These are phyloP conservation scores for Aspergillus coremiiformis DNA, from an alignment of 495 filamentous ascomycete species.

Conservation along the genomic window DNA sequence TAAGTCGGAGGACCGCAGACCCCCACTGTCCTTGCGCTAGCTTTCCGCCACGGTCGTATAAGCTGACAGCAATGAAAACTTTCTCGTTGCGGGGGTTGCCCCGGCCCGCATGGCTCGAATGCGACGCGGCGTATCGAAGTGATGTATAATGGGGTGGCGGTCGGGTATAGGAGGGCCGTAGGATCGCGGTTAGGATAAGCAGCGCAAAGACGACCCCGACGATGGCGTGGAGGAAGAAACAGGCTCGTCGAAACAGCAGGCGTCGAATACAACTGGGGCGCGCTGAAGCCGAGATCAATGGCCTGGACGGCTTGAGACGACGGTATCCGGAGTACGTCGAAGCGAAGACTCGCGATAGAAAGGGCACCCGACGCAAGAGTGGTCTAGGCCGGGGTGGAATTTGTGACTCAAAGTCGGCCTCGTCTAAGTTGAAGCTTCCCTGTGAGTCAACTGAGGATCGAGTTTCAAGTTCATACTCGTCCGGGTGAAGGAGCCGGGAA, in stretches of 20 bases:
- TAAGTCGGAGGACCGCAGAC: conserved; percentile 49
- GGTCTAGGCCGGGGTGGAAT: conserved; percentile 24
- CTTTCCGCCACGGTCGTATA: conserved; percentile 55
- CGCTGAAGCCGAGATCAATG: conserved; percentile 18
- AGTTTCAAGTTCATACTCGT: conserved; percentile 41
- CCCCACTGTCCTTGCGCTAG: conserved; percentile 64
- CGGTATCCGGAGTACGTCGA: conserved; percentile 27
- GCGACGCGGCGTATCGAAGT: conserved; percentile 30
- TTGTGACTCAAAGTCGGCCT: conserved; percentile 44
- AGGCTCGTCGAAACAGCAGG: conserved; percentile 54
- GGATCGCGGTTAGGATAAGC: conserved; percentile 43
- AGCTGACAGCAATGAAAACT: conserved; percentile 68
- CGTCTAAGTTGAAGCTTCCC: conserved; percentile 42
- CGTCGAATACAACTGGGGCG: conserved; percentile 26
- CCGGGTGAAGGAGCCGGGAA: conserved; percentile 34
- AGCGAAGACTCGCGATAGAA: conserved; percentile 25
- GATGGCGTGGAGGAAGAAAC: conserved; percentile 55
- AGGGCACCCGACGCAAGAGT: conserved; percentile 16
- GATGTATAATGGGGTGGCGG: conserved; percentile 43
- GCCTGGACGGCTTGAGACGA: conserved; percentile 26
- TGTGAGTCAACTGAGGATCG: conserved; percentile 41
- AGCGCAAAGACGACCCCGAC: conserved; percentile 59
- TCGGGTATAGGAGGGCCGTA: conserved; percentile 54
- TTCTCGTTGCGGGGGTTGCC: conserved; percentile 59
- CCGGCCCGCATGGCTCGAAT: conserved; percentile 40